phyloP scores from a whole-genome alignment of 1,284 basidiomycete genomes.

The Apiotrichum laibachii region DNA sequence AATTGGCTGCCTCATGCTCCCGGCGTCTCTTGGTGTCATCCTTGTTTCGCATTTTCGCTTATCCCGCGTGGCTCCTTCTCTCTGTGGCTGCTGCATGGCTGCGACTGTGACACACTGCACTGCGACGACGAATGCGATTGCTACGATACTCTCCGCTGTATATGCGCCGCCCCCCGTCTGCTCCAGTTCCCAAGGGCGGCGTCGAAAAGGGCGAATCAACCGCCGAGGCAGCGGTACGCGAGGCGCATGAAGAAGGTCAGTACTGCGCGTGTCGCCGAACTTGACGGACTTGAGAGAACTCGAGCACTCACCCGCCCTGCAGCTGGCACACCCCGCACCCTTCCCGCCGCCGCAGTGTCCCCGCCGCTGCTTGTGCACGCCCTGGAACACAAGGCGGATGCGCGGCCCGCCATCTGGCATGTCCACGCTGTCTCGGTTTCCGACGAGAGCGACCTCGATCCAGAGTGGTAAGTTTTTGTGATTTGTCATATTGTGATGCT shows the following conservation, averaged over 20 bases:
- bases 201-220: constrained; percentile 45
- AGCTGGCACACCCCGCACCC: constrained; percentile 11
- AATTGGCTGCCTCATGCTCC: too few species aligned
- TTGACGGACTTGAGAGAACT: neutral
- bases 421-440: constrained; percentile 29
- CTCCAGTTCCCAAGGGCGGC: constrained; percentile 48
- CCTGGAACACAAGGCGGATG: neutral
- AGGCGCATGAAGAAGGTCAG: constrained; percentile 49
- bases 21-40: too few species aligned
- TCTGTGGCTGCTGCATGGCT: too few species aligned
- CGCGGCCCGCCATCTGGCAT: constrained; percentile 30
- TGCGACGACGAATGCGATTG: neutral
- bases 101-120: neutral
- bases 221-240: constrained; percentile 45
- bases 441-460: constrained; percentile 17
- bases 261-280: neutral
- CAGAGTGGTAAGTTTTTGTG: constrained; percentile 23
- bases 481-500: neutral
- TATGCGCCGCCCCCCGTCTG: neutral
- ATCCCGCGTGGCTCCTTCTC: too few species aligned
- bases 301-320: neutral
- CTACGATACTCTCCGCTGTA: neutral
- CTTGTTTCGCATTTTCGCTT: neutral
- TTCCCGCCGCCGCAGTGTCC: constrained; percentile 6
- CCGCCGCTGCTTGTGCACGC: constrained; percentile 4